Conservation (phyloP, 768 basidiomycete genomes). For the Leucocoprinus birnbaumii region DNA sequence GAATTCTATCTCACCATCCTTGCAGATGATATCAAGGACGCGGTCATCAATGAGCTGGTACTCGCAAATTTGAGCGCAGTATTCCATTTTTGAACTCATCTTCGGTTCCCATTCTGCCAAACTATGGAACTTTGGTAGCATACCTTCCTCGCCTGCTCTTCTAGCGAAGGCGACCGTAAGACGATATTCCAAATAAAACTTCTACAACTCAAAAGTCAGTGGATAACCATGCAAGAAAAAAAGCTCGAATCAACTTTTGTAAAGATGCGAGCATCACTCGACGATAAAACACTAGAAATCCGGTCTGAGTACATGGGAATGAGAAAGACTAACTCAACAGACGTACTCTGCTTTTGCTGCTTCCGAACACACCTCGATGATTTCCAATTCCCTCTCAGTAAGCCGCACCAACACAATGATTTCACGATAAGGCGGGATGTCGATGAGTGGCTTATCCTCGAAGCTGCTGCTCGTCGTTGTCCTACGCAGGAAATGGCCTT, state of each 20-base stretch:
- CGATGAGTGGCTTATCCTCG: background rate
- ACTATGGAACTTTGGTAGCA: slow-evolving; percentile 7
- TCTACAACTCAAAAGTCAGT: background rate
- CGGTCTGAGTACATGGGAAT: no score
- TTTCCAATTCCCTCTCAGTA: background rate
- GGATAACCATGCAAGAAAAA: no score
- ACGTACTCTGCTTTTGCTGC: background rate
- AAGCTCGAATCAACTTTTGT: background rate
- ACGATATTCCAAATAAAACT: slow-evolving; percentile 18
- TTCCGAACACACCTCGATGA: background rate
- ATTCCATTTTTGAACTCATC: slow-evolving; percentile 18
- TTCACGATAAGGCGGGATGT: background rate
- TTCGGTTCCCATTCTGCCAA: slow-evolving; percentile 14
- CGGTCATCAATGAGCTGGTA: slow-evolving; percentile 7
- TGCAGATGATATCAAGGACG: background rate
- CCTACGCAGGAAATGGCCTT: background rate
- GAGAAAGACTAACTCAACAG: no score
- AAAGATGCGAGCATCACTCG: background rate
- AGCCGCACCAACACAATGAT: background rate
- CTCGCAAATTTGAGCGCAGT: background rate
- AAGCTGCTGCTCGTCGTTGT: background rate
- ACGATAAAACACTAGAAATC: background rate
- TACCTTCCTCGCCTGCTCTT: background rate
- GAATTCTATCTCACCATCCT: background rate
- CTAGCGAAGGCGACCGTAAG: slow-evolving; percentile 8